Percentiles rank a stretch among this genome's conserved stretches.
Evolutionary conservation across 352 stramenopile genomes (phyloP).

Genomic region (Pythium inflatum): DNA sequence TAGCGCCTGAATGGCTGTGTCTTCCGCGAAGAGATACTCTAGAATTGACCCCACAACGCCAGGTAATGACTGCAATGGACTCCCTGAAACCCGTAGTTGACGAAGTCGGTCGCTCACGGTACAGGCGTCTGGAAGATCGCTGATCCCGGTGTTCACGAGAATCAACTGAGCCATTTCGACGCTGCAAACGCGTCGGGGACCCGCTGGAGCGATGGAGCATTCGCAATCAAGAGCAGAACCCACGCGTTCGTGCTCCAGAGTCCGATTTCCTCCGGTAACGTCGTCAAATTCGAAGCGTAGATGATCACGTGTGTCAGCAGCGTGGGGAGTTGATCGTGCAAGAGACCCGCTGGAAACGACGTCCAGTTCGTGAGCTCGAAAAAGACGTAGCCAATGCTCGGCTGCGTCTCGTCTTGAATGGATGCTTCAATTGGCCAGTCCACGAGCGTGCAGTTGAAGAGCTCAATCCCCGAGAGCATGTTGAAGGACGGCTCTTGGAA

Average conservation of each 20-base stretch:
- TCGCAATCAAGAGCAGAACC: background rate
- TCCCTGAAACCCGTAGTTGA: too few relatives aligned
- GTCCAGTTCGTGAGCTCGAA: background rate
- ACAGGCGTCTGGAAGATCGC: too few relatives aligned
- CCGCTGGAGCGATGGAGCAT: background rate
- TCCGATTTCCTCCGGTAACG: background rate
- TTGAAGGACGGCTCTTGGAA: too few relatives aligned
- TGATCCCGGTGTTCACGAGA: too few relatives aligned
- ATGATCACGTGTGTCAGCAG: background rate
- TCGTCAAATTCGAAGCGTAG: background rate
- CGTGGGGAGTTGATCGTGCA: background rate
- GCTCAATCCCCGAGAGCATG: too few relatives aligned
- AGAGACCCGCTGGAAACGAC: background rate
- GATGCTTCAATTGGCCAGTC: constrained; percentile 14
- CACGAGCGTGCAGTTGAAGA: constrained; percentile 21
- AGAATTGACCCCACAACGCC: too few relatives aligned
- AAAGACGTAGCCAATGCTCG: background rate
- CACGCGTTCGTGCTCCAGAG: background rate
- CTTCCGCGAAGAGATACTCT: too few relatives aligned
- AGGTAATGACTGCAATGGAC: too few relatives aligned
- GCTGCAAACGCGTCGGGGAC: too few relatives aligned
- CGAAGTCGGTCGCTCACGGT: too few relatives aligned
- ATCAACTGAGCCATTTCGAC: background rate
- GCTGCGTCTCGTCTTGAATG: background rate
- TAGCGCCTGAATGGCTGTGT: too few relatives aligned